Base-by-base conservation (phyloP, 2,329 filamentous ascomycete genomes). In the Penicillium sp. region DNA sequence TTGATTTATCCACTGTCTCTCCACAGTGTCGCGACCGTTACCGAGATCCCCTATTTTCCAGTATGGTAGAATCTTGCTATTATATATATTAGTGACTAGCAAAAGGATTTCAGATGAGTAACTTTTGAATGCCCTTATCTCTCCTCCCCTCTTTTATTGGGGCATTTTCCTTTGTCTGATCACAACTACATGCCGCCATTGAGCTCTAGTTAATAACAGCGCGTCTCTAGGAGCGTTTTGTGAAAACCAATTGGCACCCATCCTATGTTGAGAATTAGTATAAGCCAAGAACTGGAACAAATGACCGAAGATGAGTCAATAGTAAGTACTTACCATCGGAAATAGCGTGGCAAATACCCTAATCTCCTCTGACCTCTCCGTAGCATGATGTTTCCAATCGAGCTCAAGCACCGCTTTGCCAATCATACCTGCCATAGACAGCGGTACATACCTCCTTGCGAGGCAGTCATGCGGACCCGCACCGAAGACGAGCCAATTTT, bases 261-360 rank as follows among this genome's bases (percentile, higher is more conserved):
- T 95, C 90, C 89, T 93, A 62, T 71, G 65, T 47, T 16, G 30
- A 9, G 14, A 58, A 55, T 68, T 60, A 64, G 63, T 54, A 57
- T 55, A 16, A 28, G 26, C 26, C 26, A 28, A 2, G 24, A 20
- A 35, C 4, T 55, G 43, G 30, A 61, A 55, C 56, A 50, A 6
- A 40, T 8, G 8, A 8, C 26, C 4, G 26, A 28, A 28, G 18
- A 40, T 33, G 30, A 33, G 7, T 33, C 30, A 33, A 33, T 33
- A 14, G 16, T n/a, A 40, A 28, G 26, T 52, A 77, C 86, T 73
- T 77, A 94, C 92, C 88, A 89, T 88, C 56, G 93, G 93, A 82
- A 97, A 97, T 65, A 97, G 95, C 26, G 91, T 96, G 40, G 94
- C 94, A 77, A 97, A 99, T 63, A 97, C 92, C 80, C 96, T 92